A percentile compares a stretch with the other conserved stretches of the same genome.
Evolutionary conservation across 2,329 filamentous ascomycete species (phyloP).

Genomic region (Beauveria rudraprayagi): DNA sequence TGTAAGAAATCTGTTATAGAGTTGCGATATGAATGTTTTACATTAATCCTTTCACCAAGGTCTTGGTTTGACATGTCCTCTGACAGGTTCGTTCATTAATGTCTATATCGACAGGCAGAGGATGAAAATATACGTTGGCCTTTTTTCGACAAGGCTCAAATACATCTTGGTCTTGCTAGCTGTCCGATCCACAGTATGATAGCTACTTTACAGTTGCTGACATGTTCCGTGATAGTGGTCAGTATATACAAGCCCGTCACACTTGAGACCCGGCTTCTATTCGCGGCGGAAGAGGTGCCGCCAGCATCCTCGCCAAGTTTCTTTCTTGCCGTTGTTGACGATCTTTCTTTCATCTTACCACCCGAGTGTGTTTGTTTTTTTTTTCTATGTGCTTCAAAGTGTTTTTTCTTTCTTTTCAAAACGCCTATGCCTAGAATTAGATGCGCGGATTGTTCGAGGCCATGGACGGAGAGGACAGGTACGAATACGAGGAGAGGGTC

Average conservation of each 20-base stretch:
- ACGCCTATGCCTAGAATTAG: background rate
- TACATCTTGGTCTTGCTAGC: background rate
- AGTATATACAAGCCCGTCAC: slow-evolving; percentile 19
- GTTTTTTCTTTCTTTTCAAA: too few relatives aligned
- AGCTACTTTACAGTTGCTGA: slow-evolving; percentile 3
- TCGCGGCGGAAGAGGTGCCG: slow-evolving; percentile 16
- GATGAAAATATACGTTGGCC: background rate
- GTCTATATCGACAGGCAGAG: background rate
- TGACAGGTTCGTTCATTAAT: too few relatives aligned
- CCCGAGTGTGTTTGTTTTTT: too few relatives aligned
- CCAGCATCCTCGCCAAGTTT: slow-evolving; percentile 1
- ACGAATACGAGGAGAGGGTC: slow-evolving; percentile 4
- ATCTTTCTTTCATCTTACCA: background rate
- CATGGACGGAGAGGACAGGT: background rate
- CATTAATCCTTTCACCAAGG: too few relatives aligned
- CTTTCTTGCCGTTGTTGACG: background rate
- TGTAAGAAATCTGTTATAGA: background rate
- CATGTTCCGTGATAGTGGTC: slow-evolving; percentile 17
- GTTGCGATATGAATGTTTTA: background rate
- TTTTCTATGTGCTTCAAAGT: too few relatives aligned
- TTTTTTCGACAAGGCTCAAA: background rate
- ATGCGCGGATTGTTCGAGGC: background rate
- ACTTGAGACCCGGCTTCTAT: slow-evolving; percentile 18
- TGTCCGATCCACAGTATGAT: slow-evolving; percentile 12
- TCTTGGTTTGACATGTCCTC: too few relatives aligned